A percentile compares a stretch with the other conserved stretches of the same genome.
phyloP scores from a whole-genome alignment of 306 rosid genomes.

The Sindora glabra region DNA sequence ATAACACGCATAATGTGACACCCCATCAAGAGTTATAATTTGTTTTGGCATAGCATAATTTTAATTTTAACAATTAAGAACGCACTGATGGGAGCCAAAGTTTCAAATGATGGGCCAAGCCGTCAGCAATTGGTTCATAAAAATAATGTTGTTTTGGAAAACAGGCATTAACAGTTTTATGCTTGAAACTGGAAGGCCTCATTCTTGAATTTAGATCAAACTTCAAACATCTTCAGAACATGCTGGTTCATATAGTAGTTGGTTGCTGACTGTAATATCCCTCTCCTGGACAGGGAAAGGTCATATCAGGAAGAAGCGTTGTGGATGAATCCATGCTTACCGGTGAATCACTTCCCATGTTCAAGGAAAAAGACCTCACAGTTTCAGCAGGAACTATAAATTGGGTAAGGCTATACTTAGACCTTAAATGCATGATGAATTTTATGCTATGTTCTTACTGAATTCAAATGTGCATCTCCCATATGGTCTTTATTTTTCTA shows the following conservation, averaged over 20 bases:
- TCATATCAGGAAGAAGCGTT: conserved; percentile 87
- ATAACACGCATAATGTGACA: no score
- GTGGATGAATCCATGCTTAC: conserved; percentile 99
- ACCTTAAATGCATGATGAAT: conserved; percentile 14
- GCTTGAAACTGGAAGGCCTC: conserved; percentile 3
- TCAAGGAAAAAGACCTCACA: conserved; percentile 73
- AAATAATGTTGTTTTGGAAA: not conserved
- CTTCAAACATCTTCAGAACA: conserved; percentile 12
- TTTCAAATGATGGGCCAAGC: not conserved
- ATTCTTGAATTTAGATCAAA: conserved; percentile 6
- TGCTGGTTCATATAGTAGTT: conserved; percentile 8
- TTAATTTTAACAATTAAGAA: not conserved
- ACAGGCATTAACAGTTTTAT: not conserved
- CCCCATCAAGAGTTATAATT: no score
- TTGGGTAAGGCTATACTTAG: conserved; percentile 54
- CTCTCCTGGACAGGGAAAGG: conserved; percentile 59
- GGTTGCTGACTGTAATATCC: conserved; percentile 21
- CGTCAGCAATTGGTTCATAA: not conserved
- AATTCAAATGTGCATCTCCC: conserved; percentile 1
- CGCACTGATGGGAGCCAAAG: not conserved
- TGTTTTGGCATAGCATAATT: not conserved
- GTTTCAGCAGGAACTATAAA: conserved; percentile 94
- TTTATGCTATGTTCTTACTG: conserved; percentile 6
- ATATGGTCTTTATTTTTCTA: not conserved
- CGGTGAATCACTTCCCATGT: conserved; percentile 95